These are phyloP conservation scores for Eimeria falciformis DNA, from an alignment of 169 alveolate species.

Conservation along the genomic window DNA sequence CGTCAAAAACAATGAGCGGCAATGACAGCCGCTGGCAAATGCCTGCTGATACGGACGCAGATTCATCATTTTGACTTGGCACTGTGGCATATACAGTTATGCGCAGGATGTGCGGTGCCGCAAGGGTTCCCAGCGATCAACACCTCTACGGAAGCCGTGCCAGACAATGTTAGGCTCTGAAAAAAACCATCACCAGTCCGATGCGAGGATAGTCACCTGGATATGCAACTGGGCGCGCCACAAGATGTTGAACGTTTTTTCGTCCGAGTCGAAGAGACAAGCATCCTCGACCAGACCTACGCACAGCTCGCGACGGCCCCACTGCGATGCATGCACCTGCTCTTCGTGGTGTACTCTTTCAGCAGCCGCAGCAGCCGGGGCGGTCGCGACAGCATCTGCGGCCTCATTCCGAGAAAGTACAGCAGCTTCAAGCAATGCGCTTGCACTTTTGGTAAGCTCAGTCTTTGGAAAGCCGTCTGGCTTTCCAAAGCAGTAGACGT, in stretches of 20 bases:
- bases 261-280: slow-evolving; percentile 66
- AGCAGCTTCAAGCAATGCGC: slow-evolving; percentile 32
- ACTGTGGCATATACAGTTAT: background rate
- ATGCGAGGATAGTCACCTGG: slow-evolving; percentile 4
- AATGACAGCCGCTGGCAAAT: background rate
- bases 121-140: background rate
- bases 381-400: slow-evolving; percentile 46
- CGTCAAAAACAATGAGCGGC: background rate
- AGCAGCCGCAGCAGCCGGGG: background rate
- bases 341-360: background rate
- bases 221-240: slow-evolving; percentile 74
- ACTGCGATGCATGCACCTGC: slow-evolving; percentile 15
- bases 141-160: too few species aligned
- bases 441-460: background rate
- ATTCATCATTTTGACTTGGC: background rate
- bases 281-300: slow-evolving; percentile 71
- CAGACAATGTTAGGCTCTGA: too few species aligned
- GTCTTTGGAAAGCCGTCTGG: slow-evolving; percentile 2
- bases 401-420: slow-evolving; percentile 39
- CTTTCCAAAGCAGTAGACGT: slow-evolving; percentile 60
- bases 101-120: background rate
- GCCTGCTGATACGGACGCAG: too few species aligned
- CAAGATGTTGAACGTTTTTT: slow-evolving; percentile 54
- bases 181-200: background rate
- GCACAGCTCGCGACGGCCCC: slow-evolving; percentile 46